These are phyloP conservation scores for Chaetomiaceae sp. DNA, from an alignment of 2,329 filamentous ascomycete genomes.

Conservation along the genomic window DNA sequence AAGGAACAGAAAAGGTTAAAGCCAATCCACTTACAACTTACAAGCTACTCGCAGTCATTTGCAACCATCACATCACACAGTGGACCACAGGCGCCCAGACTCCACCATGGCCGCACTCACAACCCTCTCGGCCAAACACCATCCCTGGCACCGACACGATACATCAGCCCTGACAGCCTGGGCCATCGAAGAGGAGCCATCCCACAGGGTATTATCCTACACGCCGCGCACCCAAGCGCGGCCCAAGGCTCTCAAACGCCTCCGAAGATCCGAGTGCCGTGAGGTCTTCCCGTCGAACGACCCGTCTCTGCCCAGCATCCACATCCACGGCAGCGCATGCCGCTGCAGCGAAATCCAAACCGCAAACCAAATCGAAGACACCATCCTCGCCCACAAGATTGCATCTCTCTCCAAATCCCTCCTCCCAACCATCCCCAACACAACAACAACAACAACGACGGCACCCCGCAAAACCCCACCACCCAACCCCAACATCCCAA, in stretches of 20 bases:
- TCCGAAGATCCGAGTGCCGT: constrained; percentile 16
- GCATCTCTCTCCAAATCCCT: constrained; percentile 12
- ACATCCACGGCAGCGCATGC: constrained; percentile 20
- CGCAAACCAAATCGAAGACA: constrained; percentile 10
- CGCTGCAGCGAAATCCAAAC: constrained; percentile 12
- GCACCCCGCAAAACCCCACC: not conserved
- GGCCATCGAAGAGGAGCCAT: constrained; percentile 8
- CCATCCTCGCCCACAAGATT: constrained; percentile 16
- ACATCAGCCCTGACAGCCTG: not conserved
- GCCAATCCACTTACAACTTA: too few species aligned
- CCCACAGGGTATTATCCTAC: constrained; percentile 7
- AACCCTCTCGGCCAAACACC: constrained; percentile 4
- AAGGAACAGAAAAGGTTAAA: not conserved
- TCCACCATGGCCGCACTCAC: too few species aligned
- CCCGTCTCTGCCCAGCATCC: constrained; percentile 19
- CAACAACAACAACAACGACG: not conserved
- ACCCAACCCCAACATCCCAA: too few species aligned
- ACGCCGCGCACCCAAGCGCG: constrained; percentile 6
- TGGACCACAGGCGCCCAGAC: too few species aligned
- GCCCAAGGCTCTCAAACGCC: constrained; percentile 9
- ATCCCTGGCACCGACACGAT: constrained; percentile 3
- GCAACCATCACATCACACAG: too few species aligned
- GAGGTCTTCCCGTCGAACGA: constrained; percentile 19
- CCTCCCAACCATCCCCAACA: not conserved
- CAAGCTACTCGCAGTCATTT: too few species aligned